Conservation (phyloP, 805 yeast species). For the Groenewaldozyma tartarivorans region DNA sequence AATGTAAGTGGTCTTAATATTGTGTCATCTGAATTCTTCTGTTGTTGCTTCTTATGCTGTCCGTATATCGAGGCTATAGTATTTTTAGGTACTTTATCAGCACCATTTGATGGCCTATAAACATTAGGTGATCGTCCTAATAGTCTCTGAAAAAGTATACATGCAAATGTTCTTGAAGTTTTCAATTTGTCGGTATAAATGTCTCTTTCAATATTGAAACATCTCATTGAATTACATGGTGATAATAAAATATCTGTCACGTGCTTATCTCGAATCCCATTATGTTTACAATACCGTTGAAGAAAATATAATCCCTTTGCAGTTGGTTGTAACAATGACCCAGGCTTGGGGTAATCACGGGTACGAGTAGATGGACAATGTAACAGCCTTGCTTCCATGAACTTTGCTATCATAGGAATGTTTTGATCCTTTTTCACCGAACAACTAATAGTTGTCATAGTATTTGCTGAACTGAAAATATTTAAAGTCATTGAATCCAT, state of each 20-base stretch:
- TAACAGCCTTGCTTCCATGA: slow-evolving; percentile 30
- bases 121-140: slow-evolving; percentile 62
- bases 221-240: slow-evolving; percentile 58
- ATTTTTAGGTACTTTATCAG: slow-evolving; percentile 31
- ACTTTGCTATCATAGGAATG: slow-evolving; percentile 7
- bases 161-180: slow-evolving; percentile 54
- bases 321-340: slow-evolving; percentile 63
- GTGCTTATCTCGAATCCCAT: slow-evolving; percentile 37
- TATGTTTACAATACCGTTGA: slow-evolving; percentile 45
- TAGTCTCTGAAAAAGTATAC: slow-evolving; percentile 49
- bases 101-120: slow-evolving; percentile 50
- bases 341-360: slow-evolving; percentile 34
- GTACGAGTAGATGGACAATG: slow-evolving; percentile 76
- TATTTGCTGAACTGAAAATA: slow-evolving; percentile 40
- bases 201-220: slow-evolving; percentile 60
- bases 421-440: slow-evolving; percentile 9
- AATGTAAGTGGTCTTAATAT: neutral
- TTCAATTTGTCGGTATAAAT: slow-evolving; percentile 46
- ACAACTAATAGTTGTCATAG: slow-evolving; percentile 21
- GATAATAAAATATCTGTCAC: slow-evolving; percentile 45
- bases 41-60: neutral
- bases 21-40: neutral
- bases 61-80: slow-evolving; percentile 8
- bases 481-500: slow-evolving; percentile 43
- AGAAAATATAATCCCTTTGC: slow-evolving; percentile 80